Base-by-base conservation (phyloP, 495 filamentous ascomycete genomes). In the Xylaria cubensis region DNA sequence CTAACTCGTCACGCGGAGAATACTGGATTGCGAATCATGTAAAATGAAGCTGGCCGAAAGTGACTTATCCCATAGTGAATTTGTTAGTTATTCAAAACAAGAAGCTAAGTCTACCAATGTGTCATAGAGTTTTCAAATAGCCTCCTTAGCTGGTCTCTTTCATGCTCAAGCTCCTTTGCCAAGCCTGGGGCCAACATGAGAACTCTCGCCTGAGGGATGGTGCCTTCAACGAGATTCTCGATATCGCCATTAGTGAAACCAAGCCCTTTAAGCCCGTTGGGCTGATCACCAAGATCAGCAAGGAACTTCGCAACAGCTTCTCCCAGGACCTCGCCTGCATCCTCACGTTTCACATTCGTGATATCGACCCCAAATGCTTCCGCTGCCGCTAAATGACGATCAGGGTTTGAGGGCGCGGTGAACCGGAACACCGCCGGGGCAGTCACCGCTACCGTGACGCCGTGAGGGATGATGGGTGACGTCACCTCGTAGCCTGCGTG, bases 341-440 rank as follows among this genome's bases (percentile, higher is more conserved):
- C 92, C 77, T 96, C 94, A 26, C 87, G 88, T 86, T 94, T 97
- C 39, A 97, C 93, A 70, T 92, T 91, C 36, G 88, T 90, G 63
- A 95, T 90, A 70, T 99, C 95, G 3, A 97, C 92, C 0, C 96
- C 96, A 69, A 99, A 98, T 0, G 86, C 89, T 82, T 97, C 94
- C 2, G 97, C 96, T 7, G 95, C 97, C 1, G 88, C 89, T 17
- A 98, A 82, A 80, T 99, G 96, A 2, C 96, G 90, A 12, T 97
- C 94, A 0, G 96, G 96, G 75, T 98, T 97, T 1, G 92, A 94
- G 0, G 95, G 86, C 0, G 87, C 97, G 0, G 95, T 99, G 81
- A 98, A 98, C 4, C 88, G 87, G 88, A 99, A 99, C 10, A 98
- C 96, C 0, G 94, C 92, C 0, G 97, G 96, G 0, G 97, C 95